Evolutionary conservation across 2,329 filamentous ascomycete species (phyloP), one percentile per base, ranked within the genome.

Genomic region (Shiraia bambusicola): DNA sequence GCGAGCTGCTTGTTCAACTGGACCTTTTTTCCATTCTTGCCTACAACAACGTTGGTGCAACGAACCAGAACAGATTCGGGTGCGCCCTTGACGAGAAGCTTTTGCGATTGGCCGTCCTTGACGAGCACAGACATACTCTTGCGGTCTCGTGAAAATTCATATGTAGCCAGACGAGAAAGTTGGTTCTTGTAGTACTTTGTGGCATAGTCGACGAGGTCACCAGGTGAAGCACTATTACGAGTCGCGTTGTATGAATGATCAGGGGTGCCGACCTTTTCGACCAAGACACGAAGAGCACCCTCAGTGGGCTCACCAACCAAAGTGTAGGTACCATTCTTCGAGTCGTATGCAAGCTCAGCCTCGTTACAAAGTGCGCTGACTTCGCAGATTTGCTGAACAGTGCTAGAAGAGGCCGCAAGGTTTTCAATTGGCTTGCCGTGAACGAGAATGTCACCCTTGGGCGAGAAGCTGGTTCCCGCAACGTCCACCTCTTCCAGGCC

Each of bases 71-170:
- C 84, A 10, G 90, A 89, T 70, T 98, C 93, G 5, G 93, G 93
- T 14, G 94, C 93, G 59, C 93, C 93, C 74, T 98, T 98, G 54
- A 98, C 91, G 34, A 98, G 79, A 9, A 98, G 83, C 67, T 86
- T 90, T 72, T 93, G 82, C 37, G 82, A 71, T 35, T 77, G 76
- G 41, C 80, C 84, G 40, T 80, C 78, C 52, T 86, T 80, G 49
- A 94, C 88, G 45, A 97, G 75, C 26, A 98, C 94, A 34, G 93
- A 98, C 93, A 98, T 98, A 72, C 92, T 97, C 81, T 98, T 98
- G 50, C 93, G 83, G 70, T 98, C 93, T 58, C 93, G 84, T 1
- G 93, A 97, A 72, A 98, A 98, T 67, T 98, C 93, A 59, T 89
- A 98, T 9, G 90, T 95, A 7, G 91, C 86, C 42, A 95, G 77